These are phyloP conservation scores for Ophiobolus disseminans DNA, from an alignment of 2,329 filamentous ascomycete genomes.

Conservation along the genomic window DNA sequence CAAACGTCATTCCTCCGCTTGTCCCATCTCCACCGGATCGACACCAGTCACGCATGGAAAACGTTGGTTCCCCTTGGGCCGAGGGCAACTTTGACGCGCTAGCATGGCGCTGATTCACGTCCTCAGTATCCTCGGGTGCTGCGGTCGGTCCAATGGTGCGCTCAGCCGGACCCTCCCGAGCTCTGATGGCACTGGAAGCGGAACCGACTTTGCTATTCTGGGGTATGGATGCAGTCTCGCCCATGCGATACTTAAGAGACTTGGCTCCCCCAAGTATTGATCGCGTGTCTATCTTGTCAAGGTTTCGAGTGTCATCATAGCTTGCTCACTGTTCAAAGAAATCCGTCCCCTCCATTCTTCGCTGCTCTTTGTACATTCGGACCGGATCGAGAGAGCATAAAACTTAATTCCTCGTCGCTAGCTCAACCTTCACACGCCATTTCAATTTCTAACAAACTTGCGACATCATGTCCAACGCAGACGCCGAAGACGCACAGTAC, in stretches of 20 bases:
- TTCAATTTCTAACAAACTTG: background rate
- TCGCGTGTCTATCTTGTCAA: slow-evolving; percentile 11
- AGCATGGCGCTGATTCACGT: slow-evolving; percentile 20
- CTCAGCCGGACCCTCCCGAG: slow-evolving; percentile 43
- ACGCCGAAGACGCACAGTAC: slow-evolving; percentile 77
- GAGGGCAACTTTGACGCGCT: slow-evolving; percentile 31
- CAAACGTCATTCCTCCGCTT: slow-evolving; percentile 45
- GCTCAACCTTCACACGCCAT: background rate
- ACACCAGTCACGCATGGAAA: slow-evolving; percentile 25
- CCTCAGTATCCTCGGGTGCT: slow-evolving; percentile 37
- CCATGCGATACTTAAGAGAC: slow-evolving; percentile 37
- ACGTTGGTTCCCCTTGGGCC: slow-evolving; percentile 41
- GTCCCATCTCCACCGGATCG: slow-evolving; percentile 34
- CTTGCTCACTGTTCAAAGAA: slow-evolving; percentile 19
- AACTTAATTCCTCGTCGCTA: background rate
- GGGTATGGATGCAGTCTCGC: slow-evolving; percentile 22
- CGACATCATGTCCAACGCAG: slow-evolving; percentile 47
- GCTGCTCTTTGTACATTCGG: slow-evolving; percentile 1
- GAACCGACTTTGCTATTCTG: slow-evolving; percentile 21
- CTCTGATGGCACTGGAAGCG: slow-evolving; percentile 22
- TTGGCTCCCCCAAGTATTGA: slow-evolving; percentile 31
- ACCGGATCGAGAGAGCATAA: background rate
- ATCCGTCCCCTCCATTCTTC: slow-evolving; percentile 1
- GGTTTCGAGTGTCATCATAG: slow-evolving; percentile 37
- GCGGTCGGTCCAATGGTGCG: slow-evolving; percentile 46